Evolutionary conservation across 495 filamentous ascomycete species (phyloP).

Genomic region (Aspergillus baeticus): DNA sequence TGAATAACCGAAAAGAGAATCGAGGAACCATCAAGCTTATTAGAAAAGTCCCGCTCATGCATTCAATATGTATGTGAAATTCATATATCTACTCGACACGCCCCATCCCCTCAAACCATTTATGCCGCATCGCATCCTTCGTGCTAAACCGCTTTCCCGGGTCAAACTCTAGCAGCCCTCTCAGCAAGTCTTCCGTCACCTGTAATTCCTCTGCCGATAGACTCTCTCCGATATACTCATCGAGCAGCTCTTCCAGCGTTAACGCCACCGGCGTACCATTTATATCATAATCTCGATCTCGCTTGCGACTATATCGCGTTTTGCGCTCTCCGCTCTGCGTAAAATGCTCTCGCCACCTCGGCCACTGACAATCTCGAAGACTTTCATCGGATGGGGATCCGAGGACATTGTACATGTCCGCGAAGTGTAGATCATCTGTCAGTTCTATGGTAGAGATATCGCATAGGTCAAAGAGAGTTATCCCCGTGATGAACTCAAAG

Average conservation of each 20-base stretch:
- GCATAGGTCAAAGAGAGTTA: conserved; percentile 20
- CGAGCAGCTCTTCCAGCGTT: not conserved
- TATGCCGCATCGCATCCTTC: conserved; percentile 4
- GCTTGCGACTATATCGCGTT: not conserved
- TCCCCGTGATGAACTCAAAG: conserved; percentile 35
- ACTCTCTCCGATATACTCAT: not conserved
- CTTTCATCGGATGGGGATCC: conserved; percentile 17
- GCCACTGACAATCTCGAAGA: conserved; percentile 2
- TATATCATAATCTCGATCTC: not conserved
- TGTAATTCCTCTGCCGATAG: not conserved
- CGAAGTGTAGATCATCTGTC: conserved; percentile 21
- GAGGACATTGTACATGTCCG: conserved; percentile 20
- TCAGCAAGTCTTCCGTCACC: not conserved
- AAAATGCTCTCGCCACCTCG: not conserved
- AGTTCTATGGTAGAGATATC: not conserved
- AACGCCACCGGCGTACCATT: too few species aligned
- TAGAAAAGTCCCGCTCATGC: too few species aligned
- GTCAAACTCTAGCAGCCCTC: conserved; percentile 1
- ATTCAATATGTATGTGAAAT: too few species aligned
- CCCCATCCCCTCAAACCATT: not conserved
- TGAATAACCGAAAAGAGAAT: too few species aligned
- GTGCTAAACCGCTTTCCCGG: not conserved
- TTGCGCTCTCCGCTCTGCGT: not conserved
- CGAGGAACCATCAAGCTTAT: too few species aligned
- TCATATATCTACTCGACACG: too few species aligned